A percentile compares a stretch with the other conserved stretches of the same genome.
These are phyloP conservation scores for Casuarina equisetifolia DNA, from an alignment of 306 rosid species.

Conservation along the genomic window DNA sequence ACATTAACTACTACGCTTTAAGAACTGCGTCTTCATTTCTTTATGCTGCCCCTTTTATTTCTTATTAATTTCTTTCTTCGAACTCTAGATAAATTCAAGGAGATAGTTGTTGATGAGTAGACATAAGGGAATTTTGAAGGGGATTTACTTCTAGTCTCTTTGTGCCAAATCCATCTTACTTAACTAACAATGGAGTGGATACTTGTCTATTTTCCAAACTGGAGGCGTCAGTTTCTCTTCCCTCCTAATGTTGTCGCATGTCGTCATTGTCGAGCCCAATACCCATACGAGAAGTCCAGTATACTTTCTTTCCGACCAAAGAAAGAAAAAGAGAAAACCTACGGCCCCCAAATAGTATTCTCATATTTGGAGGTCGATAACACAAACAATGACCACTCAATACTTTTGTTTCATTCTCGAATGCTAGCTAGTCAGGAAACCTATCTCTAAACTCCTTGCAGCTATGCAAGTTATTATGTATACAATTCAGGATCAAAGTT, in stretches of 20 bases:
- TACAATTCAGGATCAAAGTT: too few species aligned
- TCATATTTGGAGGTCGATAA: background rate
- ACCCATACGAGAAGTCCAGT: background rate
- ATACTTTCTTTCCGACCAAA: background rate
- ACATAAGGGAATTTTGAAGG: background rate
- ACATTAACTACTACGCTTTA: background rate
- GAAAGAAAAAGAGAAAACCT: background rate
- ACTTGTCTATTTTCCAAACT: background rate
- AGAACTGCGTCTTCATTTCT: background rate
- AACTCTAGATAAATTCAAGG: background rate
- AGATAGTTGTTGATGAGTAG: background rate
- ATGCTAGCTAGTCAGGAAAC: background rate
- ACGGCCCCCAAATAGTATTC: background rate
- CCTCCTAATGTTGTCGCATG: background rate
- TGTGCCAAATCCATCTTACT: background rate
- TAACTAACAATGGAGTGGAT: background rate
- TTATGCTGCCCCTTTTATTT: background rate
- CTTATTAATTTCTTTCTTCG: background rate
- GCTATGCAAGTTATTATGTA: too few species aligned
- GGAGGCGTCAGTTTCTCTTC: background rate
- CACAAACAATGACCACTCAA: background rate
- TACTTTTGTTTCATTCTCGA: background rate
- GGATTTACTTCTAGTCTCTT: background rate
- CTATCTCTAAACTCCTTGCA: background rate
- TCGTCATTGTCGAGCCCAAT: constrained; percentile 1